These are phyloP conservation scores for Heritiera littoralis DNA, from an alignment of 345 rosid genomes.

Conservation along the genomic window DNA sequence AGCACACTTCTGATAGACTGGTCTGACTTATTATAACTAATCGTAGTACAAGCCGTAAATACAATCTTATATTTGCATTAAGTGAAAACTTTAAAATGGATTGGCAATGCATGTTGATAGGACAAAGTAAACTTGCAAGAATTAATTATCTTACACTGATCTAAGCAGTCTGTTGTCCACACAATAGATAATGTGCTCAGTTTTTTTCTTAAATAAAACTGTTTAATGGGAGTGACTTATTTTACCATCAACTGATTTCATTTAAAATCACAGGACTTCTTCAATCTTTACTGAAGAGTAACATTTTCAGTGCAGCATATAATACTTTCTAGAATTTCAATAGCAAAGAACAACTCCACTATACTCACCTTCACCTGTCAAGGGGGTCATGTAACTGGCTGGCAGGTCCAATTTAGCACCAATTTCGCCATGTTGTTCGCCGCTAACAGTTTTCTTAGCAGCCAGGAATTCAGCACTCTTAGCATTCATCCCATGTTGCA, in stretches of 20 bases:
- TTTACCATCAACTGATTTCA: background rate
- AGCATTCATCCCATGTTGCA: conserved; percentile 83
- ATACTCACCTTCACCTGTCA: conserved; percentile 53
- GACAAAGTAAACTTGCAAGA: background rate
- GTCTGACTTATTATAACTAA: background rate
- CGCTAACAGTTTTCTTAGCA: conserved; percentile 87
- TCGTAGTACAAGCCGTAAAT: background rate
- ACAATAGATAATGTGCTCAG: background rate
- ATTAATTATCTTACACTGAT: background rate
- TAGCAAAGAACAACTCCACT: background rate
- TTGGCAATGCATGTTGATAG: background rate
- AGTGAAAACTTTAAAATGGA: background rate
- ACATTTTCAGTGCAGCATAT: background rate
- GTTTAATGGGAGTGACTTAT: background rate
- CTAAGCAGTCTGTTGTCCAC: background rate
- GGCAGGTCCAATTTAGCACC: conserved; percentile 97
- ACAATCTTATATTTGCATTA: background rate
- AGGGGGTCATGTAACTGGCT: conserved; percentile 49
- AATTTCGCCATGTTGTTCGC: conserved; percentile 95
- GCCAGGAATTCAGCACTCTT: conserved; percentile 92
- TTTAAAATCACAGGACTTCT: background rate
- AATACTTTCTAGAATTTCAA: background rate
- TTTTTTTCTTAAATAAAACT: background rate
- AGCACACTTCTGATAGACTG: background rate
- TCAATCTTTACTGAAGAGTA: background rate